Base-by-base conservation (phyloP, 2,329 filamentous ascomycete genomes). In the Colletotrichum truncatum region DNA sequence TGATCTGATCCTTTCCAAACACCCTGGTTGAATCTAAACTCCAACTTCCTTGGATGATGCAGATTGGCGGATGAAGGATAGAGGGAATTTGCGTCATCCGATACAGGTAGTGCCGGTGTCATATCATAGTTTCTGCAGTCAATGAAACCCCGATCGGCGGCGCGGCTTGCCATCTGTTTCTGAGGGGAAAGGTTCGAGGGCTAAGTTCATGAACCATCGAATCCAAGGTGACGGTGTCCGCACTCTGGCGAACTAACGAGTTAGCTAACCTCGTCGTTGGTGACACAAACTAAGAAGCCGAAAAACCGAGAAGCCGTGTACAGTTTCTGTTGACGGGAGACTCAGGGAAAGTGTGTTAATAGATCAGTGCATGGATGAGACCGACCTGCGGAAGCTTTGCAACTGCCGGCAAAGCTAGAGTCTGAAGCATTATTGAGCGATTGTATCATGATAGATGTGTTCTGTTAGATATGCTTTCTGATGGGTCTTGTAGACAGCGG, bases 41-140 rank as follows among this genome's bases (percentile, higher is more conserved):
- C 10, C 21, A 57, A 57, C 28, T 48, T 57, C 54, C 54, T 57
- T 48, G 54, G 54, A 46, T 18, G 38, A 25, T 26, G 28, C 25
- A 23, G 25, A 23, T 18, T 55, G 25, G 52, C 52, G 52, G n/a
- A n/a, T n/a, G n/a, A n/a, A n/a, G n/a, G n/a, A n/a, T 12, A 32
- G 41, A 48, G 32, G 28, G 30, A 5, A 2, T 48, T n/a, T 48
- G 30, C 41, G 54, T 57, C 54, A 57, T 57, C 39, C 41, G 48
- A 57, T 57, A 43, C 48, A 41, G 54, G n/a, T 57, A 57, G 54
- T 41, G 41, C 30, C 46, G 30, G 38, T 39, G 16, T 43, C n/a
- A 25, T 48, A 46, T 36, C 41, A 48, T 57, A 12, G 39, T 57
- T 57, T 36, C n/a, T 23, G 6, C 16, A 12, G 6, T 21, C 21